Evolutionary conservation across 139 green algal species (phyloP).

Genomic region (Coelastrella sp.): DNA sequence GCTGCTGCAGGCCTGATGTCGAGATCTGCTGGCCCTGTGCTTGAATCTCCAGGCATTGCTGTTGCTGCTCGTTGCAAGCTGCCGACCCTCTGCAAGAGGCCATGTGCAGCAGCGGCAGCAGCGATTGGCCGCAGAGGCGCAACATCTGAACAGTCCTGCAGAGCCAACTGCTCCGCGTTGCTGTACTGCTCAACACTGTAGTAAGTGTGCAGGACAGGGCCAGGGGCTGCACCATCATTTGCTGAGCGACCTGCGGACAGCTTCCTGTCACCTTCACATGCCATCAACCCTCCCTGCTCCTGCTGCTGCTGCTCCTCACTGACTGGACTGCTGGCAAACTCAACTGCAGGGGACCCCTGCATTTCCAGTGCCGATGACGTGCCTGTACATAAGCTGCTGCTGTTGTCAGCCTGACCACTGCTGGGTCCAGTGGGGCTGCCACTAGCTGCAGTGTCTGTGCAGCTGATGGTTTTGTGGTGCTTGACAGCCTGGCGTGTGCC

Average conservation of each 20-base stretch:
- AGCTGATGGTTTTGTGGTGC: not conserved
- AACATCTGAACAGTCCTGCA: not conserved
- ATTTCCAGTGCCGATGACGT: not conserved
- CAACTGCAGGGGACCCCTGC: not conserved
- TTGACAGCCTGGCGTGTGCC: not conserved
- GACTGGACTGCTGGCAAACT: not conserved
- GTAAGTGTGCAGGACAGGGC: too few relatives aligned
- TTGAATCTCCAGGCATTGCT: too few relatives aligned
- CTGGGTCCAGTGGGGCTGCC: too few relatives aligned
- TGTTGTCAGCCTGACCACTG: not conserved
- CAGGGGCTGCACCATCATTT: too few relatives aligned
- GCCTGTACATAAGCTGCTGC: not conserved
- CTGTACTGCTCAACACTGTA: too few relatives aligned
- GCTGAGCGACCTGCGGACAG: too few relatives aligned
- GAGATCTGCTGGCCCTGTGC: too few relatives aligned
- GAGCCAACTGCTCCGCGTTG: not conserved
- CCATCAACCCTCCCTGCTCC: too few relatives aligned
- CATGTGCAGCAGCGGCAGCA: not conserved
- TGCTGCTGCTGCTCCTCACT: slow-evolving; percentile 18
- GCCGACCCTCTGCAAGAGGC: not conserved
- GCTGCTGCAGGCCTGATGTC: too few relatives aligned
- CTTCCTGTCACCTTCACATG: too few relatives aligned
- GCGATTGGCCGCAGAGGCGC: not conserved
- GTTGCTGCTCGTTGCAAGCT: too few relatives aligned
- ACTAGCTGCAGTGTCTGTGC: not conserved